These are phyloP conservation scores for Entoloma clypeatum DNA, from an alignment of 1,284 basidiomycete species.

Conservation along the genomic window DNA sequence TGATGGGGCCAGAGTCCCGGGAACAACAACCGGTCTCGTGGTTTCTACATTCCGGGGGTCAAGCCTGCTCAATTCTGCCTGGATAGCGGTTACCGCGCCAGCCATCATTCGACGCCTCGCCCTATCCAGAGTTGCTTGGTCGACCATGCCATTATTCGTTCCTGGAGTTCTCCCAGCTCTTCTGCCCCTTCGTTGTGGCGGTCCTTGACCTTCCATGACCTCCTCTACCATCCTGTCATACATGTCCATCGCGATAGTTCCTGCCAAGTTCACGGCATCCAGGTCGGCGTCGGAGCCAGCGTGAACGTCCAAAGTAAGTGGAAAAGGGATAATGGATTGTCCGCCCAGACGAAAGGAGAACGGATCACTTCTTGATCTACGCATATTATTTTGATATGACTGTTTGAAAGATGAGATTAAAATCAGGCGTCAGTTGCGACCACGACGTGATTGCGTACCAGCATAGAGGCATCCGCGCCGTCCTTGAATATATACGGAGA, in stretches of 20 bases:
- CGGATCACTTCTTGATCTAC: no score
- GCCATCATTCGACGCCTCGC: constrained; percentile 12
- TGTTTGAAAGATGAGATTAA: background rate
- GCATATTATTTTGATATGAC: constrained; percentile 1
- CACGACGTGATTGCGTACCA: constrained; percentile 25
- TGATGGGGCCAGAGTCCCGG: constrained; percentile 7
- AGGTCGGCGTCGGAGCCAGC: constrained; percentile 3
- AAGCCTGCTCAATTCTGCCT: constrained; percentile 8
- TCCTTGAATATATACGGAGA: constrained; percentile 50
- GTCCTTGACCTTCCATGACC: constrained; percentile 7
- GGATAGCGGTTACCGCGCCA: constrained; percentile 13
- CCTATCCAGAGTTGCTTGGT: constrained; percentile 1
- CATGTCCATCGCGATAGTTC: constrained; percentile 17
- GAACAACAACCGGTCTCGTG: constrained; percentile 6
- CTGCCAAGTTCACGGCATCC: constrained; percentile 9
- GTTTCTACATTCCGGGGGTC: background rate
- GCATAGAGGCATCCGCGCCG: constrained; percentile 54
- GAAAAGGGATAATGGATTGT: background rate
- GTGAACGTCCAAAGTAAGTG: constrained; percentile 1
- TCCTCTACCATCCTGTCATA: constrained; percentile 16
- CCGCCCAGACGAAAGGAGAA: no score
- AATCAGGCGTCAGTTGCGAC: background rate
- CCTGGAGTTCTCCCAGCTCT: background rate
- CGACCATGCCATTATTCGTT: background rate
- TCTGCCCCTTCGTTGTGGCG: constrained; percentile 1